Evolutionary conservation across 352 stramenopile species (phyloP).

Genomic region (Halophytophthora polymorphica): DNA sequence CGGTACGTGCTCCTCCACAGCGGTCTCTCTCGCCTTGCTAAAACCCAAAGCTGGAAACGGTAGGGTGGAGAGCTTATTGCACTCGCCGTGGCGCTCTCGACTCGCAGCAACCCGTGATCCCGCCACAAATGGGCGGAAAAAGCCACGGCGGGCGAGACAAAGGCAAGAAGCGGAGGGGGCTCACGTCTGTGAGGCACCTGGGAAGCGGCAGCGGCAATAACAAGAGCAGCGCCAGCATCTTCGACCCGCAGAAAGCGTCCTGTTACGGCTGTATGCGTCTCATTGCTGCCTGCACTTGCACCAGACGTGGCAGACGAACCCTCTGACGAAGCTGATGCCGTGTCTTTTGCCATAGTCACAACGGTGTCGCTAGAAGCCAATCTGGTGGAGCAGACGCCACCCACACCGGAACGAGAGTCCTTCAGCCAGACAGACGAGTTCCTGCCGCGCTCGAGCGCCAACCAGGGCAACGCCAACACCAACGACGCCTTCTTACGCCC

Average conservation of each 20-base stretch:
- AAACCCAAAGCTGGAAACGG: neutral
- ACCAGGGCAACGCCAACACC: conserved; percentile 30
- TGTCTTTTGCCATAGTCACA: conserved; percentile 27
- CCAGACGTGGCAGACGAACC: neutral
- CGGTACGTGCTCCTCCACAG: conserved; percentile 21
- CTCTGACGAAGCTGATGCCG: neutral
- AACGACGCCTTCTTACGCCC: conserved; percentile 54
- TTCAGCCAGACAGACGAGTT: conserved; percentile 78
- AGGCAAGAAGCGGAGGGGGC: conserved; percentile 26
- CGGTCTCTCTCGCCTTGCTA: neutral
- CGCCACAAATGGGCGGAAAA: conserved; percentile 10
- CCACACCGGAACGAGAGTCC: conserved; percentile 31
- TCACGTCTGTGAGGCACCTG: conserved; percentile 10
- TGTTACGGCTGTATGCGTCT: conserved; percentile 38
- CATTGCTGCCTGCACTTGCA: neutral
- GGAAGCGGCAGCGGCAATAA: conserved; percentile 21
- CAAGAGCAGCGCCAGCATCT: conserved; percentile 24
- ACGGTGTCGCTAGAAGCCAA: conserved; percentile 56
- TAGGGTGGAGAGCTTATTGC: too few relatives aligned
- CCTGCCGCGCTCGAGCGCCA: conserved; percentile 25
- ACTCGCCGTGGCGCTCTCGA: neutral
- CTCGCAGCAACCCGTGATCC: conserved; percentile 9
- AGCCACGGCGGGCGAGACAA: conserved; percentile 28
- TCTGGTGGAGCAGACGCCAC: conserved; percentile 54
- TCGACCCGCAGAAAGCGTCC: conserved; percentile 24